Evolutionary conservation across 139 green algal species (phyloP).

Genomic region (Astrephomene gubernaculifera): DNA sequence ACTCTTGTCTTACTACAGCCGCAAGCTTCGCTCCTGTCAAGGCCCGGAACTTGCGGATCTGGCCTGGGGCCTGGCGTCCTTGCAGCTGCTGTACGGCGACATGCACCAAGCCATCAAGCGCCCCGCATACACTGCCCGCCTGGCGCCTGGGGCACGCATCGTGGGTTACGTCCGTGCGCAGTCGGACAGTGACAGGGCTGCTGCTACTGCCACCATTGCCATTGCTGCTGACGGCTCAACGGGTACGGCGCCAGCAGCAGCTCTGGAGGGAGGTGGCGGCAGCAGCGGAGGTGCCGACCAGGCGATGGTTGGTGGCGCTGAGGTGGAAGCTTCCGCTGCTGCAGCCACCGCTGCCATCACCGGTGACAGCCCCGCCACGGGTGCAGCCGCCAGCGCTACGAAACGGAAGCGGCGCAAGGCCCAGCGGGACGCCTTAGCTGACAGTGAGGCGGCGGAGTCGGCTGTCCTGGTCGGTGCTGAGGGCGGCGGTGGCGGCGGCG

Average conservation of each 20-base stretch:
- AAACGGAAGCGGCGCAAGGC: too few species aligned
- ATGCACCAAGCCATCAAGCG: conserved; percentile 35
- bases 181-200: neutral
- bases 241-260: neutral
- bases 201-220: too few species aligned
- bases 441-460: neutral
- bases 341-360: too few species aligned
- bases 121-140: neutral
- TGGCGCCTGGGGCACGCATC: neutral
- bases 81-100: conserved; percentile 37
- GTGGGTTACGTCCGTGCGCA: conserved; percentile 12
- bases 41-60: conserved; percentile 13
- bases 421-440: too few species aligned
- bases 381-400: too few species aligned
- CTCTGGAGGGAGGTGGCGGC: neutral
- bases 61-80: conserved; percentile 12
- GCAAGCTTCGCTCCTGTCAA: conserved; percentile 1
- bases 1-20: neutral
- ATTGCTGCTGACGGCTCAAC: too few species aligned
- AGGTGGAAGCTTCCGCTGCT: too few species aligned
- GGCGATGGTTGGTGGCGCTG: too few species aligned
- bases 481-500: neutral
- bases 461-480: neutral
- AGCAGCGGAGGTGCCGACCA: neutral
- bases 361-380: too few species aligned